A percentile compares a stretch with the other conserved stretches of the same genome.
Conservation (phyloP, 2,329 filamentous ascomycete genomes). For the Paraphaeosphaeria minitans region DNA sequence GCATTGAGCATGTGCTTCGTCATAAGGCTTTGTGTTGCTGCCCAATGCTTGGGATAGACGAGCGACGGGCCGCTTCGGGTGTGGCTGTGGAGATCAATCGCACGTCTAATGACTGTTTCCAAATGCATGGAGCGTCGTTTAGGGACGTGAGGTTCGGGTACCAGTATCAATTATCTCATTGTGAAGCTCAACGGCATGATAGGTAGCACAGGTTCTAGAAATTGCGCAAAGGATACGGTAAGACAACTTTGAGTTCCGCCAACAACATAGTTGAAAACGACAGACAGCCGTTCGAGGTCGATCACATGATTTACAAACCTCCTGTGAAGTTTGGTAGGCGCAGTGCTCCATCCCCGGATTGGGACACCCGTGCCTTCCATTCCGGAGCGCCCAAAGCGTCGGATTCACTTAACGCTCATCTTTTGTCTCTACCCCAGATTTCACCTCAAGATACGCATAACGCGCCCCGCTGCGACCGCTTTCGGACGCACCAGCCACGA, state of each 20-base stretch:
- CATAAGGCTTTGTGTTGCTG: constrained; percentile 8
- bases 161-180: background rate
- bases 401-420: background rate
- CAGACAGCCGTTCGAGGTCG: background rate
- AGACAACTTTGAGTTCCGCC: background rate
- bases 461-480: constrained; percentile 1
- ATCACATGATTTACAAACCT: background rate
- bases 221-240: background rate
- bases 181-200: background rate
- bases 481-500: background rate
- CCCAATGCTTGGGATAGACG: background rate
- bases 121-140: background rate
- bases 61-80: background rate
- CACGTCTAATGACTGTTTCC: background rate
- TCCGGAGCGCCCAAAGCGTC: constrained; percentile 6
- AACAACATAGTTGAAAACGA: background rate
- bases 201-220: background rate
- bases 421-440: constrained; percentile 4
- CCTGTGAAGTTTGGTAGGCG: background rate
- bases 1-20: constrained; percentile 4
- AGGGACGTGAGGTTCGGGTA: background rate
- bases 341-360: background rate
- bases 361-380: constrained; percentile 2
- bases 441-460: constrained; percentile 7
- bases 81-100: background rate